These are phyloP conservation scores for Aspergillus sparsus DNA, from an alignment of 495 filamentous ascomycete genomes.

Conservation along the genomic window DNA sequence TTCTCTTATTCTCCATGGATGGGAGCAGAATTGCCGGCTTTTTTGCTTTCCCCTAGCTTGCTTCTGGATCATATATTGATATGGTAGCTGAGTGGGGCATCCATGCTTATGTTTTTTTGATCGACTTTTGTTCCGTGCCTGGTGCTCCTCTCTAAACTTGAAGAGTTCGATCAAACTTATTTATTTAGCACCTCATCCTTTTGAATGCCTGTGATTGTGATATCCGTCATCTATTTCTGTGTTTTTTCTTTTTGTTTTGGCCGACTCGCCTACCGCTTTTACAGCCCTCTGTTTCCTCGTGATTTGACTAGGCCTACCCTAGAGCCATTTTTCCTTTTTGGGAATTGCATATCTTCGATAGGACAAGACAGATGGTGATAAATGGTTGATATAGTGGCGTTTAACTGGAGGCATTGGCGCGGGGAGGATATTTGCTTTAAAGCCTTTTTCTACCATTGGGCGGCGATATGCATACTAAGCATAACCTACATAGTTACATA, in stretches of 20 bases:
- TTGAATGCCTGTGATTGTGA: slow-evolving; percentile 17
- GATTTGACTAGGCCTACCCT: slow-evolving; percentile 1
- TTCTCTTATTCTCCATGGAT: slow-evolving; percentile 8
- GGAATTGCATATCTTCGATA: slow-evolving; percentile 17
- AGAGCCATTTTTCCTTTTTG: slow-evolving; percentile 13
- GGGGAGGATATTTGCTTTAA: slow-evolving; percentile 19
- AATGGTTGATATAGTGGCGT: slow-evolving; percentile 20
- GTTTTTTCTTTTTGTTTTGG: slow-evolving; percentile 1
- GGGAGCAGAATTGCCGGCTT: slow-evolving; percentile 11
- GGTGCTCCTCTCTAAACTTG: slow-evolving; percentile 4
- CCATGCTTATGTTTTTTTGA: slow-evolving; percentile 7
- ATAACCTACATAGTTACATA: slow-evolving; percentile 14
- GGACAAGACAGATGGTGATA: slow-evolving; percentile 12
- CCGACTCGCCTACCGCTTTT: slow-evolving; percentile 2
- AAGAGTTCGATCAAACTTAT: slow-evolving; percentile 3
- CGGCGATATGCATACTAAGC: slow-evolving; percentile 14
- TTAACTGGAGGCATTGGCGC: slow-evolving; percentile 26
- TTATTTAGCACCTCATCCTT: slow-evolving; percentile 1
- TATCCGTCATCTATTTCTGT: slow-evolving; percentile 5
- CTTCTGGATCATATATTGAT: slow-evolving; percentile 4
- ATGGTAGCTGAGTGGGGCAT: slow-evolving; percentile 4
- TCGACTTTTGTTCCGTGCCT: slow-evolving; percentile 1
- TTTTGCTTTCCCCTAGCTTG: slow-evolving; percentile 8
- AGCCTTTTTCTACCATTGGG: slow-evolving; percentile 3
- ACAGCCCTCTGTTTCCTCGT: slow-evolving; percentile 15